A percentile compares a stretch with the other conserved stretches of the same genome.
Conservation (phyloP, 495 filamentous ascomycete species). For the Melanomma pulvis-pyrius region DNA sequence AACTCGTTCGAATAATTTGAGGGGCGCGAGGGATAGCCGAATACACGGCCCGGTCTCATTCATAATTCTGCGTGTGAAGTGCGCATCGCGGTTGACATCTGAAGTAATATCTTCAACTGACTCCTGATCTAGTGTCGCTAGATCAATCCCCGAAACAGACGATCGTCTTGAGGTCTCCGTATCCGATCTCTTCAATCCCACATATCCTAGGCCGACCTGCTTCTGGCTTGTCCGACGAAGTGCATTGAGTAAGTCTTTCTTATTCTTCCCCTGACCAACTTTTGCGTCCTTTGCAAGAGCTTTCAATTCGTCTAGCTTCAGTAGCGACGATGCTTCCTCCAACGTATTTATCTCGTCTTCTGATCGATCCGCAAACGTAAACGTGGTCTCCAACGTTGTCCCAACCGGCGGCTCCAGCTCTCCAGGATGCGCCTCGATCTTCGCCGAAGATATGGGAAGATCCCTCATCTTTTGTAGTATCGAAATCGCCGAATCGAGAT, state of each 20-base stretch:
- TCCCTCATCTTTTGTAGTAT: conserved; percentile 56
- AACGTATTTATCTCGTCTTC: conserved; percentile 71
- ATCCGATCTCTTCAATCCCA: conserved; percentile 37
- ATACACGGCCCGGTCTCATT: conserved; percentile 80
- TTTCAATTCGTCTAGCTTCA: conserved; percentile 86
- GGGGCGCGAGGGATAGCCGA: conserved; percentile 70
- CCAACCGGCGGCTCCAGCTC: conserved; percentile 54
- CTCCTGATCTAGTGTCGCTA: conserved; percentile 25
- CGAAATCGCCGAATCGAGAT: conserved; percentile 65
- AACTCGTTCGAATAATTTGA: conserved; percentile 87
- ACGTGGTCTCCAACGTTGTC: conserved; percentile 54
- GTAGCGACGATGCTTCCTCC: conserved; percentile 80
- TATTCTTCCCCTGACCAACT: conserved; percentile 79
- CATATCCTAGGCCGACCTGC: conserved; percentile 65
- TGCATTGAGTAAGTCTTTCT: conserved; percentile 73
- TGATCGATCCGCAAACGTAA: conserved; percentile 80
- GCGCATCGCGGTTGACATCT: conserved; percentile 53
- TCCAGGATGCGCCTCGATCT: conserved; percentile 49
- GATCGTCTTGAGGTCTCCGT: conserved; percentile 34
- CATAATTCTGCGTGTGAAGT: conserved; percentile 77
- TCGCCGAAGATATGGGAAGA: conserved; percentile 49
- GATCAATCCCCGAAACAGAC: conserved; percentile 23
- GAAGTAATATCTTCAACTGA: conserved; percentile 39
- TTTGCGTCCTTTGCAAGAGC: conserved; percentile 82
- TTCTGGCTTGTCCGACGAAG: conserved; percentile 70